These are phyloP conservation scores for Phytophthora hybrid DNA, from an alignment of 352 stramenopile species.

Conservation along the genomic window DNA sequence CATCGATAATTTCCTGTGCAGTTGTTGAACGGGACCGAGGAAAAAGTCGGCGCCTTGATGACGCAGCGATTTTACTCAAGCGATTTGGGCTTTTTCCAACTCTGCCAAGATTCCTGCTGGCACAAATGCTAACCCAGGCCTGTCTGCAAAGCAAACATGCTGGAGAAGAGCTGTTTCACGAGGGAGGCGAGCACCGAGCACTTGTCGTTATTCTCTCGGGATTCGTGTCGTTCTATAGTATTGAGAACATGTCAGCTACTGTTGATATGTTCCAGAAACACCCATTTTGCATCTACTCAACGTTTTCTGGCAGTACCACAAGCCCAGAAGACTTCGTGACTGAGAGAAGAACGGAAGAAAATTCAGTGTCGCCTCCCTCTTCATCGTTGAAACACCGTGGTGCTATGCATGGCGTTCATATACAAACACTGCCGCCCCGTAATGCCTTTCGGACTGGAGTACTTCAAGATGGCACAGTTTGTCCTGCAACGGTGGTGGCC, in stretches of 20 bases:
- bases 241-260: conserved; percentile 65
- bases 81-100: conserved; percentile 47
- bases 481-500: conserved; percentile 60
- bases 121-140: conserved; percentile 45
- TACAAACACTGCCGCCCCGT: conserved; percentile 60
- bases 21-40: conserved; percentile 1
- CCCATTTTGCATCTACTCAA: conserved; percentile 57
- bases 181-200: conserved; percentile 40
- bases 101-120: conserved; percentile 52
- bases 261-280: conserved; percentile 73
- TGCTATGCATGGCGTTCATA: conserved; percentile 60
- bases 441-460: conserved; percentile 71
- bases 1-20: conserved; percentile 22
- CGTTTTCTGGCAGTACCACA: conserved; percentile 43
- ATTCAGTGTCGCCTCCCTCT: background rate
- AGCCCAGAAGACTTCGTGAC: conserved; percentile 43
- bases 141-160: conserved; percentile 48
- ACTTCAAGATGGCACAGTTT: conserved; percentile 44
- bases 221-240: conserved; percentile 68
- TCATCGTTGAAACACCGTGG: conserved; percentile 40
- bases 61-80: conserved; percentile 48
- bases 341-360: conserved; percentile 15
- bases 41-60: conserved; percentile 28
- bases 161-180: conserved; percentile 66
- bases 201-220: conserved; percentile 61